Evolutionary conservation across 2,329 filamentous ascomycete genomes (phyloP), one percentile per base, ranked within the genome.

Genomic region (Fusarium agapanthi): DNA sequence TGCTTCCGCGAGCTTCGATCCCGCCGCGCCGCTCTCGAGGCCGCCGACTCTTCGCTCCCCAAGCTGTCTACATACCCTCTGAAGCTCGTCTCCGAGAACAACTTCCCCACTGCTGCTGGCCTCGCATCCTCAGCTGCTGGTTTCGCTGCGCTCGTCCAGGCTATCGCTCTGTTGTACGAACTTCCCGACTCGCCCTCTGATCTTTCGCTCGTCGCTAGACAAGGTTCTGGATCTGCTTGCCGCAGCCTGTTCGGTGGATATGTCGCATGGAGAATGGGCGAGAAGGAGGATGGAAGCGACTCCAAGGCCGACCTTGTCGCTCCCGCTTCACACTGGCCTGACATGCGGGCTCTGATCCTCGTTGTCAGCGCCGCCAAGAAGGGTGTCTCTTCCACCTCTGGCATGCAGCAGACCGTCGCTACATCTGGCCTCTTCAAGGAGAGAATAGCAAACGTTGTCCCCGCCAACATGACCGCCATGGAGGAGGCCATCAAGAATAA

Each of bases 31-130:
- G 86, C 89, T 30, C 87, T 98, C 78, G 96, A 99, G 83, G 85
- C 86, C 40, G 83, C 87, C 69, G 86, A 97, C 80, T 77, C 90
- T 0, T 90, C 90, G 28, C 88, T 97, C n/a, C 94, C 95, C 47
- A 94, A 93, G 82, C 90, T 99, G 64, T 93, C 94, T 16, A 81
- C 87, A 57, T 87, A 93, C 78, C 90, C 93, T 38, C 90, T 99
- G 69, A 93, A 92, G 77, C 92, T 99, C 74, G 95, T 98, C 63
- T 96, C 93, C 64, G 93, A 96, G 86, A 99, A 99, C 88, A 99
- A 99, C 88, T 99, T 99, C 88, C 96, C 96, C 72, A 99, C 96
- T 6, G 96, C 96, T 32, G 96, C 96, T 9, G 96, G 96, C 12
- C 90, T 99, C 22, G 91, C 91, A 8, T 92, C 89, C 24, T 93